A percentile compares a stretch with the other conserved stretches of the same genome.
Conservation (phyloP, 1,284 basidiomycete species). For the Wallemia hederae region DNA sequence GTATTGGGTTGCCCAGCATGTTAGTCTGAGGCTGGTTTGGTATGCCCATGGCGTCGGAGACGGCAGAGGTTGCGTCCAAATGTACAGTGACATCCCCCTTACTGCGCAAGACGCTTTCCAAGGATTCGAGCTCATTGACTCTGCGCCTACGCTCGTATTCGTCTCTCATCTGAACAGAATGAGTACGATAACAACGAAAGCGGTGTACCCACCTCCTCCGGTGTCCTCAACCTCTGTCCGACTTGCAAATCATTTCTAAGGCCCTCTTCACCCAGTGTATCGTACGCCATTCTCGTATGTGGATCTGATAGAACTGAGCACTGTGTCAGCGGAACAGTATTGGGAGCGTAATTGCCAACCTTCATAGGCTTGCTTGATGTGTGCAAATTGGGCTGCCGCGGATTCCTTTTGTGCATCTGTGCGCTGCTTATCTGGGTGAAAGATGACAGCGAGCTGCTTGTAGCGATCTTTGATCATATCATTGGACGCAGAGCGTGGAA, state of each 20-base stretch:
- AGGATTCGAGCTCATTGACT: background rate
- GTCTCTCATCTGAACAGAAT: background rate
- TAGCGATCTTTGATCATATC: constrained; percentile 14
- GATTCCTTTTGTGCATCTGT: background rate
- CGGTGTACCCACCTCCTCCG: background rate
- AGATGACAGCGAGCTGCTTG: constrained; percentile 9
- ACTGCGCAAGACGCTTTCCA: background rate
- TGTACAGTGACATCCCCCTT: background rate
- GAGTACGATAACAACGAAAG: background rate
- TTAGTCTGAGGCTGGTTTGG: background rate
- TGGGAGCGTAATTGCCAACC: background rate
- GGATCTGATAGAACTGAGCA: background rate
- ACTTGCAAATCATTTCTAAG: background rate
- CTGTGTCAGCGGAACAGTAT: background rate
- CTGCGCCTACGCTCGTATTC: background rate
- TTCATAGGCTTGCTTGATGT: background rate
- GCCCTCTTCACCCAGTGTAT: background rate
- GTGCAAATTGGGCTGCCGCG: background rate
- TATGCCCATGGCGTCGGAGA: background rate
- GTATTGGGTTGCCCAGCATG: constrained; percentile 2
- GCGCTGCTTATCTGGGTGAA: constrained; percentile 1
- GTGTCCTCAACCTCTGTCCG: background rate
- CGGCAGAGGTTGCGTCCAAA: background rate
- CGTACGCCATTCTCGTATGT: background rate
- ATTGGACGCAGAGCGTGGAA: constrained; percentile 10